These are phyloP conservation scores for Crithidia mellificae DNA, from an alignment of 208 protist genomes.

Conservation along the genomic window DNA sequence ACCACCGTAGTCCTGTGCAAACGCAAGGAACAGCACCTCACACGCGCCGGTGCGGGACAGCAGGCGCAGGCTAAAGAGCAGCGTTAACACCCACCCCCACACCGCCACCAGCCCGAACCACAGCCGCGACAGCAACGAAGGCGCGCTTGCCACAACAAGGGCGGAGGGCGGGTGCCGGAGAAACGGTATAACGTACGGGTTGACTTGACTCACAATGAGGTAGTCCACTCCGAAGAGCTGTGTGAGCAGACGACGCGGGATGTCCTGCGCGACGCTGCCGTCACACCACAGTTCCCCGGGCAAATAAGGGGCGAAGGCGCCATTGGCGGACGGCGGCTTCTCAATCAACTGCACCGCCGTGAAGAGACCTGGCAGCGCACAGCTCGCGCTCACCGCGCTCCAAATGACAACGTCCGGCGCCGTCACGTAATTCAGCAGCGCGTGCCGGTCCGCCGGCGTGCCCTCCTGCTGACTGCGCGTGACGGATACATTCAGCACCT, in stretches of 20 bases:
- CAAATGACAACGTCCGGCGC: constrained; percentile 81
- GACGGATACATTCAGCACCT: constrained; percentile 86
- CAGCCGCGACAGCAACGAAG: constrained; percentile 27
- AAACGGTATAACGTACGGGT: constrained; percentile 85
- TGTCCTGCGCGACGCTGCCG: constrained; percentile 59
- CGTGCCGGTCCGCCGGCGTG: constrained; percentile 45
- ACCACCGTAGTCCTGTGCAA: constrained; percentile 65
- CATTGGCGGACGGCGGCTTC: constrained; percentile 36
- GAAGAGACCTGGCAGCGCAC: constrained; percentile 68
- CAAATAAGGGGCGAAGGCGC: constrained; percentile 51
- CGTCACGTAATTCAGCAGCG: constrained; percentile 85
- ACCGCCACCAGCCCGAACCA: constrained; percentile 37
- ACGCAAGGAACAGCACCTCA: constrained; percentile 43
- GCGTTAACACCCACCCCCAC: constrained; percentile 44
- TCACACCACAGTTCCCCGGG: constrained; percentile 69
- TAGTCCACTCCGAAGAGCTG: constrained; percentile 80
- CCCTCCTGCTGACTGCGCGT: constrained; percentile 50
- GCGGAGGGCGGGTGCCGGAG: constrained; percentile 37
- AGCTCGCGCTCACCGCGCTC: constrained; percentile 73
- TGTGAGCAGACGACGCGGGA: constrained; percentile 61
- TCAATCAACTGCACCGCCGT: constrained; percentile 69
- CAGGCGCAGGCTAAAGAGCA: constrained; percentile 43
- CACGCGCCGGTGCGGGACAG: constrained; percentile 40
- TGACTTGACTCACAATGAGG: constrained; percentile 80
- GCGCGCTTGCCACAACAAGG: constrained; percentile 23